Evolutionary conservation across 768 basidiomycete genomes (phyloP), one percentile per base, ranked within the genome.

Genomic region (Agaricus subrufescens): DNA sequence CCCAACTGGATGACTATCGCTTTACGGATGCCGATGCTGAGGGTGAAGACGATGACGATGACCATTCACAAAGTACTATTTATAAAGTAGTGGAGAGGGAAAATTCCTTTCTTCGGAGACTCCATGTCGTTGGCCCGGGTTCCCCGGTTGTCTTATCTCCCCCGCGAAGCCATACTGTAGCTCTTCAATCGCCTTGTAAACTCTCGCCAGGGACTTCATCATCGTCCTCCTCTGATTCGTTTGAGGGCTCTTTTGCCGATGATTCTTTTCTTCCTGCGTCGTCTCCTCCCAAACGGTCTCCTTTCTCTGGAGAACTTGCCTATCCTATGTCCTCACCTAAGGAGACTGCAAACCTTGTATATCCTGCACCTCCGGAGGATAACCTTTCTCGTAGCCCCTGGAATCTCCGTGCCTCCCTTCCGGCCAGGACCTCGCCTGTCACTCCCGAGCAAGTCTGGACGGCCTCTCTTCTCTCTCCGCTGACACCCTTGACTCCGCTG

Each of bases 111-210:
- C 31, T 56, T 26, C 43, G 48, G n/a, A 47, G 48, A 34, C 55
- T 56, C 6, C 55, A 45, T 23, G 49, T 34, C 26, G 11, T 56
- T 11, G 23, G 25, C 37, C 47, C 42, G 38, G 43, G 23, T 37
- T 43, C 42, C 11, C 43, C 54, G 7, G 11, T 40, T 30, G 23
- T 39, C 47, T 27, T 31, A 38, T 50, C 57, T 14, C 47, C 39
- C 30, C 45, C 27, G 3, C 11, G 29, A 3, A 44, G 46, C 31
- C 10, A 46, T 48, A 30, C 51, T 12, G 30, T 53, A 23, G 26
- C 54, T 42, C 60, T 65, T 11, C 45, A 61, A 38, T 63, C 66
- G 2, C 61, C 64, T 57, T 62, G 58, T 48, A 58, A 58, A 34
- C 45, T 56, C 19, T 23, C 37, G 19, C 29, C 55, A 14, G 23